Evolutionary conservation across 129 eudicot species (phyloP), one percentile per base, ranked within the genome.

Genomic region (Flaveria trinervia): DNA sequence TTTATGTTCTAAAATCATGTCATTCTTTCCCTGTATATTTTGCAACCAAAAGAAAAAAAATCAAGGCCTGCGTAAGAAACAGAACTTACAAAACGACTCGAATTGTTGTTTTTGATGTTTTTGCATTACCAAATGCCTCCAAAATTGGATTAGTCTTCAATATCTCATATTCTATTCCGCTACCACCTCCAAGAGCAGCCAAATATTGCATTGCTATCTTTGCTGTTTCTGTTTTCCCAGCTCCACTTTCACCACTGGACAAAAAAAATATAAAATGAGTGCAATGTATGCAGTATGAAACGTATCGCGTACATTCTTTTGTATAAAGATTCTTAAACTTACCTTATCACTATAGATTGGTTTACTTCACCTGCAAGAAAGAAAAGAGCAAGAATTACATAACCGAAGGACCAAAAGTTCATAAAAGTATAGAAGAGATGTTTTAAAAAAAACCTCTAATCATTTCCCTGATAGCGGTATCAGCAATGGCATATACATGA

Each of bases 41-140:
- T 26, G 12, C 65, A 70, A 22, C 59, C 73, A 18, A 65, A 66
- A 44, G 36, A 36, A 36, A 36, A 54, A 48, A 17, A 20, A 46
- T 23, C 2, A 14, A 46, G 41, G 68, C 41, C 26, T 13, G 25
- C 15, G 26, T 1, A 70, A 51, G 57, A 41, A 49, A 61, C 39
- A 36, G 30, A 80, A 85, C 98, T 90, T 87, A 93, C 97, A 75
- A 93, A 93, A 44, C 98, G 93, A 85, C 98, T 93, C 65, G 97
- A 88, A 79, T 93, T 93, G 84, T 90, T 83, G 82, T 90, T 93
- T 78, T 88, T 20, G 84, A 79, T 62, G 97, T 93, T 86, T 88
- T 93, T 74, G 97, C 98, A 84, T 93, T 93, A 70, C 98, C 97
- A 87, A 93, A 93, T 74, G 97, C 92, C 76, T 93, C 98, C 82